These are phyloP conservation scores for Metschnikowia aberdeeniae DNA, from an alignment of 805 yeast species.

Conservation along the genomic window DNA sequence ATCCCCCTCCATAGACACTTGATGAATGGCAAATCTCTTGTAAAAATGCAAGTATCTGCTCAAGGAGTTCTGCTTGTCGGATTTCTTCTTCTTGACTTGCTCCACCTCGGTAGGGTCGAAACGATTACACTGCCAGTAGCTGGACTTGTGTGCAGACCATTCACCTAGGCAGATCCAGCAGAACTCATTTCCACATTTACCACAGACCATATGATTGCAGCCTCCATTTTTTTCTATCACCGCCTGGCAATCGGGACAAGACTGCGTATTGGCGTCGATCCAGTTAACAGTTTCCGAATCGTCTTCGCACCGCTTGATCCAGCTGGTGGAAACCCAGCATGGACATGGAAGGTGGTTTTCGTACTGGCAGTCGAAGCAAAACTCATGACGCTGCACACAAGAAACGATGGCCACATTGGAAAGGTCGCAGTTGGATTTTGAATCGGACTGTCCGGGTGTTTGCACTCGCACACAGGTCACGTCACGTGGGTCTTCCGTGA, in stretches of 20 bases:
- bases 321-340: slow-evolving; percentile 59
- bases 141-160: slow-evolving; percentile 68
- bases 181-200: slow-evolving; percentile 70
- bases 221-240: slow-evolving; percentile 93
- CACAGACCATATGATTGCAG: slow-evolving; percentile 93
- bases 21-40: slow-evolving; percentile 70
- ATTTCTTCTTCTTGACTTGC: slow-evolving; percentile 40
- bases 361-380: slow-evolving; percentile 71
- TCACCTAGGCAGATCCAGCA: slow-evolving; percentile 88
- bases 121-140: slow-evolving; percentile 64
- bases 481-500: slow-evolving; percentile 10
- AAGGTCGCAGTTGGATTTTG: slow-evolving; percentile 9
- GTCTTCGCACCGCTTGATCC: slow-evolving; percentile 78
- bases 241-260: slow-evolving; percentile 78
- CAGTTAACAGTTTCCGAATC: slow-evolving; percentile 88
- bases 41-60: slow-evolving; percentile 72
- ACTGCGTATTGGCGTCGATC: slow-evolving; percentile 79
- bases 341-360: slow-evolving; percentile 86
- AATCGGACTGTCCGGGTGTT: not conserved
- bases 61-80: slow-evolving; percentile 45
- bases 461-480: slow-evolving; percentile 16
- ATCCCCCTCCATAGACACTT: slow-evolving; percentile 71
- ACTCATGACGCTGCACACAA: slow-evolving; percentile 64
- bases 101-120: slow-evolving; percentile 35
- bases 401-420: slow-evolving; percentile 58